Base-by-base conservation (phyloP, 345 rosid species). In the Brassica juncea region DNA sequence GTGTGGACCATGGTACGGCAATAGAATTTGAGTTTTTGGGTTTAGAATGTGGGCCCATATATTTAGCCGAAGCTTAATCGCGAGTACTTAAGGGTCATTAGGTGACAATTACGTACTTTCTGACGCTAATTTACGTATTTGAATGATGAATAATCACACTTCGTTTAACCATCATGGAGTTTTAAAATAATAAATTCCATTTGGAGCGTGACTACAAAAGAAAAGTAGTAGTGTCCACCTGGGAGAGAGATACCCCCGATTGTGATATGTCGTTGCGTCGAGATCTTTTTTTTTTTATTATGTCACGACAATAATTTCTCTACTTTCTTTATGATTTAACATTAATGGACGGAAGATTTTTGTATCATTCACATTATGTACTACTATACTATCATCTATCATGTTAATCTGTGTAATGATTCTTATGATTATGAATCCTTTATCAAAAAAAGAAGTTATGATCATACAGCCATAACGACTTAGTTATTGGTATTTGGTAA, bases 1-100 rank as follows among this genome's bases (percentile, higher is more conserved):
- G 60, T 70, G 21, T 30, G 80, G 82, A 32, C 73, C 75, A 70
- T 6, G 8, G 10, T 70, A 76, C 77, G 73, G 72, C 73, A 57
- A 39, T 32, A 57, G 80, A 65, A 70, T 70, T 74, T 37, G 74
- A 80, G 65, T 35, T 67, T 21, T 61, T 71, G 23, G 63, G 69
- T 47, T 59, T 30, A 5, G 19, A 1, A 12, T 12, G 19, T 79
- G 70, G 78, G 78, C 75, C 74, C 32, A 1, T 42, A 0, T 57
- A 57, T 55, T 16, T 37, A 6, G 61, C 60, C 31, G 0, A 16
- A 16, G 16, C 21, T 73, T 44, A 25, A 28, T 63, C 23, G 4
- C 28, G 52, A 30, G 67, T 62, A 14, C 19, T 28, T 58, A 55
- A 58, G 34, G 27, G 28, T 21, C 19, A 30, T 30, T 62, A 30